A percentile compares a stretch with the other conserved stretches of the same genome.
Evolutionary conservation across 2,329 filamentous ascomycete species (phyloP).

Genomic region (Beauveria brongniartii): DNA sequence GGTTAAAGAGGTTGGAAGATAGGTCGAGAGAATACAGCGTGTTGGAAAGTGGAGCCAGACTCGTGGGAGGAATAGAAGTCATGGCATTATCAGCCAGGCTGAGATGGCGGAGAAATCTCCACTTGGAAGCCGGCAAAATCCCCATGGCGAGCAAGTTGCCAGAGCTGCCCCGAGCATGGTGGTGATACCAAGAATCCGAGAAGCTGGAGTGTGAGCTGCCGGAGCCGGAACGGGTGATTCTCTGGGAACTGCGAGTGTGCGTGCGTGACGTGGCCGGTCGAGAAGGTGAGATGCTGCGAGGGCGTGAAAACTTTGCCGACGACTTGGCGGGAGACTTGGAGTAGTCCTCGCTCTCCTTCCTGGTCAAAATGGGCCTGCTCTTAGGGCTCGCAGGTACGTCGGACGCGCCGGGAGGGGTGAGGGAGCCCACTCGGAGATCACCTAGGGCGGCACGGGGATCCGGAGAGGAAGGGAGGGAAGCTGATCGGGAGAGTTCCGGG

Average conservation of each 20-base stretch:
- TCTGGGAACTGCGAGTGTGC: slow-evolving; percentile 57
- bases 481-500: slow-evolving; percentile 58
- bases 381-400: slow-evolving; percentile 34
- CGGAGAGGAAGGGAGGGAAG: slow-evolving; percentile 59
- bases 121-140: slow-evolving; percentile 75
- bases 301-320: slow-evolving; percentile 40
- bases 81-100: slow-evolving; percentile 88
- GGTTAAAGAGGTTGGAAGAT: slow-evolving; percentile 86
- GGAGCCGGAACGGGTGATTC: slow-evolving; percentile 79
- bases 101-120: slow-evolving; percentile 88
- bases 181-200: slow-evolving; percentile 54
- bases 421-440: slow-evolving; percentile 52
- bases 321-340: slow-evolving; percentile 34
- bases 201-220: slow-evolving; percentile 83
- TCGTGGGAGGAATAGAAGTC: slow-evolving; percentile 66
- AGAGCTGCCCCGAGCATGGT: slow-evolving; percentile 58
- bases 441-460: slow-evolving; percentile 38
- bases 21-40: slow-evolving; percentile 88
- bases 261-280: slow-evolving; percentile 71
- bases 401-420: slow-evolving; percentile 40
- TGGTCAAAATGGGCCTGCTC: slow-evolving; percentile 35
- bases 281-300: slow-evolving; percentile 72
- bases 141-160: slow-evolving; percentile 67
- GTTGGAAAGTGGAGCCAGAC: slow-evolving; percentile 74
- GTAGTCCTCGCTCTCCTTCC: slow-evolving; percentile 39